These are phyloP conservation scores for Pythium brassicae DNA, from an alignment of 352 stramenopile genomes.

Conservation along the genomic window DNA sequence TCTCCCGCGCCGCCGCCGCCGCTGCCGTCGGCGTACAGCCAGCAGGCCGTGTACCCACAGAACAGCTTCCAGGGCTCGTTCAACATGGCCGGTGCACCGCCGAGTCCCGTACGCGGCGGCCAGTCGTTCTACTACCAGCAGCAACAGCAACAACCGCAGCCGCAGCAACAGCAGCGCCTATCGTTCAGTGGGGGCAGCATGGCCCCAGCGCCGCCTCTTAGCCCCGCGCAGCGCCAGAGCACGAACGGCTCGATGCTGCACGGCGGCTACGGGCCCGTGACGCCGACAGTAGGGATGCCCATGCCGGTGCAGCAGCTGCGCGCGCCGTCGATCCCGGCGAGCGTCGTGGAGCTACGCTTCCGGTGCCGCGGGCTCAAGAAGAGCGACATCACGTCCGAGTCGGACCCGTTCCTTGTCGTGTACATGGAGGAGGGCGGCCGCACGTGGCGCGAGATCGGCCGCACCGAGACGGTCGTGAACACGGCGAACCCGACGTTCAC, in stretches of 20 bases:
- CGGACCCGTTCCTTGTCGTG: conserved; percentile 69
- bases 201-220: not conserved
- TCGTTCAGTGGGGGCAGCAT: not conserved
- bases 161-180: not conserved
- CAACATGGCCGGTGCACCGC: conserved; percentile 1
- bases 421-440: conserved; percentile 53
- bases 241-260: conserved; percentile 18
- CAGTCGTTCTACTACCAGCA: conserved; percentile 12
- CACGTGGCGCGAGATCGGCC: conserved; percentile 64
- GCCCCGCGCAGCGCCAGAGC: not conserved
- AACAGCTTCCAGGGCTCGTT: conserved; percentile 8
- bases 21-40: conserved; percentile 3
- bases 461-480: conserved; percentile 77
- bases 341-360: conserved; percentile 63
- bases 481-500: conserved; percentile 64
- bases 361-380: conserved; percentile 71
- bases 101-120: conserved; percentile 3
- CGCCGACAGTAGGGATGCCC: conserved; percentile 16
- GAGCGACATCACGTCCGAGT: conserved; percentile 62
- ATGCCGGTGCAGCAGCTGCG: conserved; percentile 1
- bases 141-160: not conserved
- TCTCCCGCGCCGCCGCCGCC: not conserved
- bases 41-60: conserved; percentile 6
- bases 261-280: conserved; percentile 41
- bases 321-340: conserved; percentile 24